Evolutionary conservation across 108 stramenopile genomes (phyloP).

Genomic region (Conticribra weissflogii): DNA sequence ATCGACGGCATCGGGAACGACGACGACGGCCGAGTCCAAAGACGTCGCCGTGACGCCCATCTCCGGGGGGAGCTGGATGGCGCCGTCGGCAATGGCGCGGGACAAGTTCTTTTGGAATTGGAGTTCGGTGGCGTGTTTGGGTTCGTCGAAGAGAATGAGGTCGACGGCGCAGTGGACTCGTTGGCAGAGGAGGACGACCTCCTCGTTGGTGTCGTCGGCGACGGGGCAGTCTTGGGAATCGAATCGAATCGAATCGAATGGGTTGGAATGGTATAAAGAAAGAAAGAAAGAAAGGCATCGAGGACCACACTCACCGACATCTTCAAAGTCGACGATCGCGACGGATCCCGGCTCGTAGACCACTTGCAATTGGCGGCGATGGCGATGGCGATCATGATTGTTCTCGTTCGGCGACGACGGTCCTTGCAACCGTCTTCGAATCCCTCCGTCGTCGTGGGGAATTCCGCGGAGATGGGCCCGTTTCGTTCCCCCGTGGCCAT

Average conservation of each 20-base stretch:
- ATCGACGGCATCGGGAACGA: conserved; percentile 2
- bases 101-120: conserved; percentile 9
- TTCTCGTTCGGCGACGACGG: too few species aligned
- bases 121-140: conserved; percentile 8
- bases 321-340: conserved; percentile 11
- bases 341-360: conserved; percentile 3
- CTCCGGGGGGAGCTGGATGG: background rate
- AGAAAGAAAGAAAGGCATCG: background rate
- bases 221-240: background rate
- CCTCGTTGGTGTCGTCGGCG: background rate
- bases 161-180: conserved; percentile 8
- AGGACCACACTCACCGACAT: conserved; percentile 19
- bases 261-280: background rate
- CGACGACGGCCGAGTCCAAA: background rate
- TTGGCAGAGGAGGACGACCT: background rate
- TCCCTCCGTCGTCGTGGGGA: too few species aligned
- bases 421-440: too few species aligned
- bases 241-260: background rate
- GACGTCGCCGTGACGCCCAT: conserved; percentile 8
- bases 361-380: conserved; percentile 17
- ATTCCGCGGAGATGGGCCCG: too few species aligned
- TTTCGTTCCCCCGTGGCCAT: background rate
- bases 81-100: conserved; percentile 11
- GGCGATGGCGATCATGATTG: too few species aligned
- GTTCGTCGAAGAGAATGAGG: conserved; percentile 13